Percentiles rank a stretch among this genome's conserved stretches.
phyloP scores from a whole-genome alignment of 2,329 filamentous ascomycete species.

The Stylonectria norvegica region DNA sequence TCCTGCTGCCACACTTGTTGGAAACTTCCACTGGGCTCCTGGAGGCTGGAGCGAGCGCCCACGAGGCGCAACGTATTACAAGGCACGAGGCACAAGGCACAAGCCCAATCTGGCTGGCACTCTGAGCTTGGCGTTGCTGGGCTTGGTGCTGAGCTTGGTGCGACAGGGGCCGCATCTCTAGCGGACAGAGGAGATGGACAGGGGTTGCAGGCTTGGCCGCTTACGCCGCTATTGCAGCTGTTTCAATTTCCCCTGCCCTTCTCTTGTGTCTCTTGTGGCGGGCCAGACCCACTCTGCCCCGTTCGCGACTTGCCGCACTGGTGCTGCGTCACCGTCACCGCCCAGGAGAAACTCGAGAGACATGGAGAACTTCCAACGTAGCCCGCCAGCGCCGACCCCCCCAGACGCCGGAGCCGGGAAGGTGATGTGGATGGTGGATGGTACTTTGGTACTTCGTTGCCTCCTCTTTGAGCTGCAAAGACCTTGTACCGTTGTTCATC shows the following conservation, averaged over 20 bases:
- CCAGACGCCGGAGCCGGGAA: neutral
- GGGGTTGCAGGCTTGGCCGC: neutral
- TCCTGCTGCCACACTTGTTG: no score
- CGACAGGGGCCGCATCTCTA: neutral
- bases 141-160: no score
- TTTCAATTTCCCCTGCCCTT: slow-evolving; percentile 23
- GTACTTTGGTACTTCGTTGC: no score
- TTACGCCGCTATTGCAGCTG: slow-evolving; percentile 6
- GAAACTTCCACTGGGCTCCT: no score
- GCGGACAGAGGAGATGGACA: no score
- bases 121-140: neutral
- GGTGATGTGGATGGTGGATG: no score
- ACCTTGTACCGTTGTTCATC: no score
- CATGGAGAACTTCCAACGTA: neutral
- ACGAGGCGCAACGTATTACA: no score
- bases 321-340: slow-evolving; percentile 1
- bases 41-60: no score
- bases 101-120: neutral
- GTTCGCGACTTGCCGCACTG: neutral
- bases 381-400: neutral
- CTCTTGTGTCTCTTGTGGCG: slow-evolving; percentile 2
- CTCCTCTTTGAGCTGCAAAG: no score
- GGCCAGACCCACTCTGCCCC: slow-evolving; percentile 13
- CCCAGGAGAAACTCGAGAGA: neutral
- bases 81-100: no score